A percentile compares a stretch with the other conserved stretches of the same genome.
Conservation (phyloP, 768 basidiomycete species). For the Udeniomyces megalosporus region DNA sequence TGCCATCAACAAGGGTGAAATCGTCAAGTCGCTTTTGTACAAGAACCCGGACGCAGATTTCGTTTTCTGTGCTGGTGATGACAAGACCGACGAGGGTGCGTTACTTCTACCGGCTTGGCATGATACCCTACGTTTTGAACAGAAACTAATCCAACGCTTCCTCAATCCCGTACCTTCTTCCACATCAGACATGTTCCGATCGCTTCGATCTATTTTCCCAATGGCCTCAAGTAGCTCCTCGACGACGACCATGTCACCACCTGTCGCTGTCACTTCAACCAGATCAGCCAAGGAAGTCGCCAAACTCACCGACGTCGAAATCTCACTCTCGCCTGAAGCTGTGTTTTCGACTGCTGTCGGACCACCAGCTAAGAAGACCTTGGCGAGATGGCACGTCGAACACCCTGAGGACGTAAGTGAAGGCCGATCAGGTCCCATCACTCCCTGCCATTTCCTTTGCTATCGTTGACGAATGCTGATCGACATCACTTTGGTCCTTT, state of each 20-base stretch:
- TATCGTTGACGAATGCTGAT: background rate
- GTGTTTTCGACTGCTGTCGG: constrained; percentile 92
- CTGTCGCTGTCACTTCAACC: constrained; percentile 38
- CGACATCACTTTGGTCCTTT: background rate
- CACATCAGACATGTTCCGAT: constrained; percentile 99
- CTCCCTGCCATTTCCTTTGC: no score
- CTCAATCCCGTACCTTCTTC: background rate
- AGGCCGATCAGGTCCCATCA: no score
- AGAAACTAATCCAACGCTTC: no score
- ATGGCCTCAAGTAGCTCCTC: constrained; percentile 21
- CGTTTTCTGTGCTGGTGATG: constrained; percentile 94
- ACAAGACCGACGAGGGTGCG: constrained; percentile 51
- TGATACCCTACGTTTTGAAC: no score
- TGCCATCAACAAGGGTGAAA: constrained; percentile 97
- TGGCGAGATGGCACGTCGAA: constrained; percentile 84
- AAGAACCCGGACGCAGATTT: constrained; percentile 86
- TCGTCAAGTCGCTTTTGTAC: constrained; percentile 86
- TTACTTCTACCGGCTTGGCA: no score
- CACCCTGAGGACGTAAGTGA: constrained; percentile 55
- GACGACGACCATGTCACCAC: constrained; percentile 32
- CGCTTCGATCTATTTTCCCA: constrained; percentile 48
- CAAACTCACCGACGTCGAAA: constrained; percentile 36
- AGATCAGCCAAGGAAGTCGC: constrained; percentile 27
- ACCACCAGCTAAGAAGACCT: constrained; percentile 63
- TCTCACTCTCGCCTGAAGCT: constrained; percentile 48